phyloP scores from a whole-genome alignment of 768 basidiomycete genomes.

The Cystobasidium onofrii region DNA sequence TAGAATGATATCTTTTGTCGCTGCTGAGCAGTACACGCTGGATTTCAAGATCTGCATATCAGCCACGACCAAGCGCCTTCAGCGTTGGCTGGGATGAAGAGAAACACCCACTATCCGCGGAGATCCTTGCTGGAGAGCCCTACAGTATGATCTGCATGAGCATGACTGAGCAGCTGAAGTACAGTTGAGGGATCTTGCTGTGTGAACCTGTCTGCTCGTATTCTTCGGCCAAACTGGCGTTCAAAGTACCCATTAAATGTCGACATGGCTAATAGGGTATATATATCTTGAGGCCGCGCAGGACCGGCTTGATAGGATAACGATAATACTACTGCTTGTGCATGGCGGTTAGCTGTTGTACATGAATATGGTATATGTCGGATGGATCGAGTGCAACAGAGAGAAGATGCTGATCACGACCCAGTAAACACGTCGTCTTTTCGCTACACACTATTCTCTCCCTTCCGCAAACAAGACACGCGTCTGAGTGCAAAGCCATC shows the following conservation, averaged over 20 bases:
- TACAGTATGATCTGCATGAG: constrained; percentile 31
- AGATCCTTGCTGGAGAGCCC: constrained; percentile 15
- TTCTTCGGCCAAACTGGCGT: constrained; percentile 8
- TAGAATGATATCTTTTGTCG: constrained; percentile 25
- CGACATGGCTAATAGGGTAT: constrained; percentile 12
- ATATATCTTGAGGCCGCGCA: background rate
- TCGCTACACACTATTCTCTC: background rate
- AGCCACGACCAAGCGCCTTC: background rate
- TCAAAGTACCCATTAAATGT: constrained; percentile 31
- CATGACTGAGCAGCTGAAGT: constrained; percentile 31
- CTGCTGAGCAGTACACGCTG: constrained; percentile 26
- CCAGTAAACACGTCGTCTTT: background rate
- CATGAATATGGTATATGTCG: background rate
- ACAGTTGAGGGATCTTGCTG: constrained; percentile 9
- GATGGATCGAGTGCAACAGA: background rate
- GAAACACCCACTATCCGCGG: constrained; percentile 7
- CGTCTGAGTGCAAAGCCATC: background rate
- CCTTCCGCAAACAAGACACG: background rate
- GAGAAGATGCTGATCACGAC: background rate
- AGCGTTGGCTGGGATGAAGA: background rate
- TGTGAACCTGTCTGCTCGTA: constrained; percentile 23
- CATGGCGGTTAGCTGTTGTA: background rate
- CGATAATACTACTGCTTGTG: background rate
- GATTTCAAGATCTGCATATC: background rate
- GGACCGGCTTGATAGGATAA: background rate